Percentiles rank a stretch among this genome's conserved stretches.
Evolutionary conservation across 495 filamentous ascomycete species (phyloP).

Genomic region (Articulospora tetracladia): DNA sequence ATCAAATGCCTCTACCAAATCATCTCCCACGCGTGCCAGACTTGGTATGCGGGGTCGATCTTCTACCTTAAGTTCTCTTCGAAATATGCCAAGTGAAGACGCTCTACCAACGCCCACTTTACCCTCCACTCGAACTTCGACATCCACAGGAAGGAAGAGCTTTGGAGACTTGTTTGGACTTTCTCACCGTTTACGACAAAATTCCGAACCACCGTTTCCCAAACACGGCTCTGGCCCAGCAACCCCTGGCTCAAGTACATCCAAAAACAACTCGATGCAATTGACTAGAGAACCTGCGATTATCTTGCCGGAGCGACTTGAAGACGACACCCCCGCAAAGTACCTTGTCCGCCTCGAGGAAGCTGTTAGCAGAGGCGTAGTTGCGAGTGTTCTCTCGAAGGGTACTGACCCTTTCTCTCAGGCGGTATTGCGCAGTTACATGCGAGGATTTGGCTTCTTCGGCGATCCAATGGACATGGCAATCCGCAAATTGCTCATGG

Average conservation of each 20-base stretch:
- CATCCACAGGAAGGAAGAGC: constrained; percentile 83
- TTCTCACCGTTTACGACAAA: constrained; percentile 67
- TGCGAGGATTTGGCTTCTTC: constrained; percentile 91
- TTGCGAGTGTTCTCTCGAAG: constrained; percentile 80
- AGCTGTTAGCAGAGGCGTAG: constrained; percentile 67
- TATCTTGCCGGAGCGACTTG: constrained; percentile 74
- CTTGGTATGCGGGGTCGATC: constrained; percentile 66
- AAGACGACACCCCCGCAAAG: constrained; percentile 84
- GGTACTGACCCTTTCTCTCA: constrained; percentile 78
- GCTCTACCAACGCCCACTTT: constrained; percentile 51
- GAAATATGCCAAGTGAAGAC: constrained; percentile 52
- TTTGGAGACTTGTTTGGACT: constrained; percentile 84
- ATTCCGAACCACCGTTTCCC: constrained; percentile 61
- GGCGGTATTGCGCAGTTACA: constrained; percentile 84
- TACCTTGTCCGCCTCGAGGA: constrained; percentile 83
- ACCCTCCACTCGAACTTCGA: constrained; percentile 64
- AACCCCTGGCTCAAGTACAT: constrained; percentile 61
- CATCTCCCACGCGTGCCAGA: constrained; percentile 60
- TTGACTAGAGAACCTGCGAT: constrained; percentile 52
- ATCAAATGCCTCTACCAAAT: constrained; percentile 66
- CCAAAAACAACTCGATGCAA: constrained; percentile 69
- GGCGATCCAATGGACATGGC: constrained; percentile 98
- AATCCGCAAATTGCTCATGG: constrained; percentile 91
- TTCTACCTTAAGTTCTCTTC: constrained; percentile 81
- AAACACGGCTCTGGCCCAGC: constrained; percentile 60